These are phyloP conservation scores for Fusarium nygamai DNA, from an alignment of 2,329 filamentous ascomycete species.

Conservation along the genomic window DNA sequence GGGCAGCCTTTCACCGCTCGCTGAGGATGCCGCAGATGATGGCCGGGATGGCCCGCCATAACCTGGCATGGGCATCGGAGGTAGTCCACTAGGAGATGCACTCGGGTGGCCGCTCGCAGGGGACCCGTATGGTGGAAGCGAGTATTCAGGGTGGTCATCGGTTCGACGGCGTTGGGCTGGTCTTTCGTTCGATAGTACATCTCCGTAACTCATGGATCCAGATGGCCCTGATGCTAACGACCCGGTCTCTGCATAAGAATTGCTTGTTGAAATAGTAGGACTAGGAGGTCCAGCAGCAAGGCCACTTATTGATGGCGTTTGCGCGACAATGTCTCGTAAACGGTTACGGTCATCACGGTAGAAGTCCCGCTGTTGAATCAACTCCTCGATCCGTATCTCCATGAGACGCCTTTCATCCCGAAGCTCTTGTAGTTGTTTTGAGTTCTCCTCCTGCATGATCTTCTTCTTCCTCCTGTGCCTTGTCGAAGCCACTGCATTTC, in stretches of 20 bases:
- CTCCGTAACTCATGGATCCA: constrained; percentile 50
- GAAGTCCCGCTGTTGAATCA: constrained; percentile 65
- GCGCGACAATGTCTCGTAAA: constrained; percentile 71
- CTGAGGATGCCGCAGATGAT: constrained; percentile 51
- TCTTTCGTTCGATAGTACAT: constrained; percentile 57
- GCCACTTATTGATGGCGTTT: constrained; percentile 66
- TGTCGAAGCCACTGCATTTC: constrained; percentile 87
- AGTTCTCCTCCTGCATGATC: constrained; percentile 80
- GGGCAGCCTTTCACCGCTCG: constrained; percentile 57
- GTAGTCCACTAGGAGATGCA: constrained; percentile 51
- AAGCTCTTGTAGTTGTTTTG: constrained; percentile 73
- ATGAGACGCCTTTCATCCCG: constrained; percentile 76
- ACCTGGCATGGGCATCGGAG: constrained; percentile 52
- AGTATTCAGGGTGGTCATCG: constrained; percentile 57
- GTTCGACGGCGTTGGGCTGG: constrained; percentile 59
- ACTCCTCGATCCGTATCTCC: constrained; percentile 60
- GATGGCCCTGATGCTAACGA: constrained; percentile 45
- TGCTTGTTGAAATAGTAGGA: constrained; percentile 53
- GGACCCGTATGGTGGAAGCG: constrained; percentile 53
- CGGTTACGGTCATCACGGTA: constrained; percentile 79
- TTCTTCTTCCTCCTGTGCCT: constrained; percentile 84
- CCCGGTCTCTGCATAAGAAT: constrained; percentile 52
- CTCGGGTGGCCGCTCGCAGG: constrained; percentile 40
- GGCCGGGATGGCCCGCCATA: constrained; percentile 53
- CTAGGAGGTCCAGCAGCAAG: constrained; percentile 64